Evolutionary conservation across 164 flowering plant genomes (phyloP).

Genomic region (Nelumbo lutea): DNA sequence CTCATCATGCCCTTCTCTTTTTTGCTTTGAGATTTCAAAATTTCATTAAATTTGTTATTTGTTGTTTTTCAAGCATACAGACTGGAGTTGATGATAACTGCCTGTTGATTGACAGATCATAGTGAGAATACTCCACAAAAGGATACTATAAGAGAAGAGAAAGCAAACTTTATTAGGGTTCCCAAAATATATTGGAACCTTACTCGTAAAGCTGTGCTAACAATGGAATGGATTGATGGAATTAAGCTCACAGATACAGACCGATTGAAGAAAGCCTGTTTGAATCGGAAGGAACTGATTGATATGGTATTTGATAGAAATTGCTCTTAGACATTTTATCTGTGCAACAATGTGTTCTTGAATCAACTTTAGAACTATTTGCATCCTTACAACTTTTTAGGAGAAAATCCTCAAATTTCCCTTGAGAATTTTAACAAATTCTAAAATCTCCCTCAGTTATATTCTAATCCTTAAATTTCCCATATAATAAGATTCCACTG

Average conservation of each 20-base stretch:
- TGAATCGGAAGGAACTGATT: conserved; percentile 64
- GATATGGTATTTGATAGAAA: conserved; percentile 53
- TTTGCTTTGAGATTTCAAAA: background rate
- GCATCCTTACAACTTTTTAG: too few species aligned
- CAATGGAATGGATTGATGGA: conserved; percentile 99
- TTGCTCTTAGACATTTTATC: background rate
- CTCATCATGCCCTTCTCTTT: background rate
- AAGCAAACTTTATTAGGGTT: conserved; percentile 44
- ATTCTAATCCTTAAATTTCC: too few species aligned
- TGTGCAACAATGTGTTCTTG: background rate
- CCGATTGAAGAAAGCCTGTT: conserved; percentile 44
- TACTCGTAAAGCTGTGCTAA: conserved; percentile 82
- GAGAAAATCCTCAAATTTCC: too few species aligned
- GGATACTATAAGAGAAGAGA: conserved; percentile 20
- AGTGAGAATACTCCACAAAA: conserved; percentile 20
- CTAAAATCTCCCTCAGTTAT: too few species aligned
- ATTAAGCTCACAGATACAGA: conserved; percentile 86
- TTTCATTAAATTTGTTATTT: background rate
- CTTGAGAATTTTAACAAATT: too few species aligned
- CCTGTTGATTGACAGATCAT: conserved; percentile 28
- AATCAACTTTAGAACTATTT: background rate
- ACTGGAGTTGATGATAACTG: background rate
- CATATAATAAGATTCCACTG: too few species aligned
- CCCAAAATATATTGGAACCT: conserved; percentile 89
- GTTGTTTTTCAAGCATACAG: background rate